These are phyloP conservation scores for Didymella pomorum DNA, from an alignment of 2,329 filamentous ascomycete species.

Conservation along the genomic window DNA sequence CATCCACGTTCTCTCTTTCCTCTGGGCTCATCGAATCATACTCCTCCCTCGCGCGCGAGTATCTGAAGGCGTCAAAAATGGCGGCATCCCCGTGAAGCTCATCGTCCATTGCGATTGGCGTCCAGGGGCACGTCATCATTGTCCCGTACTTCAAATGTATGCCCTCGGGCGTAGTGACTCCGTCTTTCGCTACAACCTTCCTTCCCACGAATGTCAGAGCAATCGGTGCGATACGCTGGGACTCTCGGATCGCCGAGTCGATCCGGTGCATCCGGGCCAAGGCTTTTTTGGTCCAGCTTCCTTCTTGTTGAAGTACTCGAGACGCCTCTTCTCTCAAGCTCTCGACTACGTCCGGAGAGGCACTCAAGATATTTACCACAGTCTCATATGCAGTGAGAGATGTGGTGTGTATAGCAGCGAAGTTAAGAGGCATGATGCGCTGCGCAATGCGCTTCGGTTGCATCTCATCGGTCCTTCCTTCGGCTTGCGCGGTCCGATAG, in stretches of 20 bases:
- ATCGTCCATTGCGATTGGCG: not conserved
- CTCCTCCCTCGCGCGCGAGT: slow-evolving; percentile 32
- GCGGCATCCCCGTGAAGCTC: slow-evolving; percentile 75
- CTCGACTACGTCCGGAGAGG: not conserved
- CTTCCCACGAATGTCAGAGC: slow-evolving; percentile 57
- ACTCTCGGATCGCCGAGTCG: slow-evolving; percentile 64
- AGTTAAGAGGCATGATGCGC: slow-evolving; percentile 64
- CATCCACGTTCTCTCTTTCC: slow-evolving; percentile 29
- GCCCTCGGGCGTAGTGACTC: slow-evolving; percentile 38
- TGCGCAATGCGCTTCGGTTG: slow-evolving; percentile 59
- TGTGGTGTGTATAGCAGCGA: slow-evolving; percentile 68
- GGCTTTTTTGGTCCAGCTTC: slow-evolving; percentile 58
- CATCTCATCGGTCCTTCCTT: slow-evolving; percentile 56
- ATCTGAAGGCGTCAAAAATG: slow-evolving; percentile 37
- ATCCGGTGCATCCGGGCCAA: slow-evolving; percentile 56
- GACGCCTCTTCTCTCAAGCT: slow-evolving; percentile 56
- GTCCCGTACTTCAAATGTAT: not conserved
- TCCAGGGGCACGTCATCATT: not conserved
- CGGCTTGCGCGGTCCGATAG: slow-evolving; percentile 60
- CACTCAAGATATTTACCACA: slow-evolving; percentile 17
- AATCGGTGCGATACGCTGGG: slow-evolving; percentile 60
- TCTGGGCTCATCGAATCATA: slow-evolving; percentile 30
- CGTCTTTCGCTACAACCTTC: slow-evolving; percentile 67
- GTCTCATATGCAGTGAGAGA: slow-evolving; percentile 60
- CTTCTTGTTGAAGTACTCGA: slow-evolving; percentile 46